Conservation (phyloP, 768 basidiomycete species). For the Trametes cinnabarina region DNA sequence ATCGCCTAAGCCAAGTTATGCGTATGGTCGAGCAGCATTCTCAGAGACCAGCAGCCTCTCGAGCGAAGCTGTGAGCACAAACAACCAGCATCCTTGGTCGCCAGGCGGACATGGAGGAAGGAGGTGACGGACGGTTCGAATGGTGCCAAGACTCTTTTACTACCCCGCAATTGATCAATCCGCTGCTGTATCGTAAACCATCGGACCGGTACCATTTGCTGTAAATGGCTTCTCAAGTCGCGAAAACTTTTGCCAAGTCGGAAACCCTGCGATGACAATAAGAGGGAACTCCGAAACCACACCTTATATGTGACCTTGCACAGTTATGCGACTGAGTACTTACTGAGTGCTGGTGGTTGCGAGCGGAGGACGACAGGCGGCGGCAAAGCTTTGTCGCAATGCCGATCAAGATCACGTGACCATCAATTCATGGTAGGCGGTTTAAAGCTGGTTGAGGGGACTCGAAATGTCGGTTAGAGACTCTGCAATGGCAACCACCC, state of each 20-base stretch:
- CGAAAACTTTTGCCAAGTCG: too few relatives aligned
- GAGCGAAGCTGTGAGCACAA: not conserved
- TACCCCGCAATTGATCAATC: slow-evolving; percentile 6
- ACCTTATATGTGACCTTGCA: too few relatives aligned
- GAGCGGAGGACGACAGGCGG: slow-evolving; percentile 1
- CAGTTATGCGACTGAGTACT: too few relatives aligned
- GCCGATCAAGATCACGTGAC: slow-evolving; percentile 16
- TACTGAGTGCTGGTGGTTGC: too few relatives aligned
- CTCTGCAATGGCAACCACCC: slow-evolving; percentile 24
- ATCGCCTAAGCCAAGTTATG: slow-evolving; percentile 16
- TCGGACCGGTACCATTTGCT: too few relatives aligned
- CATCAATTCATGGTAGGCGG: slow-evolving; percentile 10
- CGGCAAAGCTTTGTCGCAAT: slow-evolving; percentile 10
- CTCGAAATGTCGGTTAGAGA: slow-evolving; percentile 10
- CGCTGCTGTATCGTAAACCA: not conserved
- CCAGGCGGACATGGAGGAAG: not conserved
- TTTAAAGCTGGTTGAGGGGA: slow-evolving; percentile 16
- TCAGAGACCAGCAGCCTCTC: not conserved
- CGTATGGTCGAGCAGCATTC: slow-evolving; percentile 8
- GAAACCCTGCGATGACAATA: too few relatives aligned
- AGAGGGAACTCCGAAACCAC: too few relatives aligned
- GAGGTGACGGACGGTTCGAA: not conserved
- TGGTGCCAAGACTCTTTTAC: not conserved
- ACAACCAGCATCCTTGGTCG: not conserved
- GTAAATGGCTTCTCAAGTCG: too few relatives aligned